phyloP scores from a whole-genome alignment of 805 yeast species.

The Saturnispora mendoncae region DNA sequence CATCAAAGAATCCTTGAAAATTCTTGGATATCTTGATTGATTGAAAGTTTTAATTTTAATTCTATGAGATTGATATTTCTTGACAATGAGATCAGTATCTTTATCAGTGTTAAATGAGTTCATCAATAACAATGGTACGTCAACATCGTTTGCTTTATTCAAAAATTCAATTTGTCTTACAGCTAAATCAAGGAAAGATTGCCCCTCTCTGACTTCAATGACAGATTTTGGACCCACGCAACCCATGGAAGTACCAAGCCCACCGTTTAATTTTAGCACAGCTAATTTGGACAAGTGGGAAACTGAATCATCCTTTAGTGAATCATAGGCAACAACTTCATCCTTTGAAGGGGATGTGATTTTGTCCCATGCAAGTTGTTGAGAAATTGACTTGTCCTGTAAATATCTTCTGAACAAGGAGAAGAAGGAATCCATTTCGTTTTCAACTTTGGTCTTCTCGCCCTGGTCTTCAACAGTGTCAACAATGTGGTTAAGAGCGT shows the following conservation, averaged over 20 bases:
- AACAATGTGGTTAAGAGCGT: slow-evolving; percentile 80
- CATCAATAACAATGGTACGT: slow-evolving; percentile 94
- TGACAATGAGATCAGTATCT: slow-evolving; percentile 90
- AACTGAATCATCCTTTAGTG: slow-evolving; percentile 34
- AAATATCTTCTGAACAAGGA: slow-evolving; percentile 88
- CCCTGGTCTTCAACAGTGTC: slow-evolving; percentile 61
- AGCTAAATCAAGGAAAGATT: slow-evolving; percentile 88
- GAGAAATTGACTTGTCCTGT: slow-evolving; percentile 79
- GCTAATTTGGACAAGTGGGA: slow-evolving; percentile 71
- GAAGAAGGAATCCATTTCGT: slow-evolving; percentile 91
- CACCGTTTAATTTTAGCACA: slow-evolving; percentile 94
- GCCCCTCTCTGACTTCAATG: slow-evolving; percentile 97
- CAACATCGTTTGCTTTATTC: slow-evolving; percentile 82
- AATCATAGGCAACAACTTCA: slow-evolving; percentile 76
- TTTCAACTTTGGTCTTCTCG: slow-evolving; percentile 56
- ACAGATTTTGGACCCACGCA: slow-evolving; percentile 98
- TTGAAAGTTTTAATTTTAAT: slow-evolving; percentile 91
- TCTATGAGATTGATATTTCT: slow-evolving; percentile 94
- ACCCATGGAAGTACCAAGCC: slow-evolving; percentile 98
- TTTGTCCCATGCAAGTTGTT: slow-evolving; percentile 86
- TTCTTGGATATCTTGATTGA: slow-evolving; percentile 97
- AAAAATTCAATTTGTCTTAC: slow-evolving; percentile 96
- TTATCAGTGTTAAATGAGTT: slow-evolving; percentile 96
- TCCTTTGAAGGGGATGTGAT: slow-evolving; percentile 83
- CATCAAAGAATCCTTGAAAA: slow-evolving; percentile 86